phyloP scores from a whole-genome alignment of 129 eudicot genomes.

The Saussurea involucrata region DNA sequence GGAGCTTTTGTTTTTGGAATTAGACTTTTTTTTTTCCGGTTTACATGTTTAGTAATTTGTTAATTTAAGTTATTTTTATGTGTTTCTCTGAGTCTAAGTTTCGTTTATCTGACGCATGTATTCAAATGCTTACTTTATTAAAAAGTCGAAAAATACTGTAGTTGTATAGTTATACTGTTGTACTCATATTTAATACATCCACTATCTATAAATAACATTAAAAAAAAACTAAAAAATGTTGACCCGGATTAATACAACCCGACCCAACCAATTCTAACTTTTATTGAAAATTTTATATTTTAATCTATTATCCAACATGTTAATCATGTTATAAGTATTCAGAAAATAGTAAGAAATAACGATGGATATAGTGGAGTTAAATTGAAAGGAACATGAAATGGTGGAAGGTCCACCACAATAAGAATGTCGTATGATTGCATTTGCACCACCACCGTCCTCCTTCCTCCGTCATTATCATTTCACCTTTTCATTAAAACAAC shows the following conservation, averaged over 20 bases:
- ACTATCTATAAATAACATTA: too few relatives aligned
- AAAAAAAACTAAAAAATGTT: too few relatives aligned
- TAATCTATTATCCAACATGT: neutral
- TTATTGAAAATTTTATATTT: neutral
- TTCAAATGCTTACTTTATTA: neutral
- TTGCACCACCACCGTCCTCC: constrained; percentile 24
- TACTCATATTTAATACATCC: too few relatives aligned
- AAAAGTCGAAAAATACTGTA: too few relatives aligned
- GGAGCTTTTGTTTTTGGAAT: neutral
- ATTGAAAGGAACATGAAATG: constrained; percentile 29
- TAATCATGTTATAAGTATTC: neutral
- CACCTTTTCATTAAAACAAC: neutral
- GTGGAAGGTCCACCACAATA: constrained; percentile 33
- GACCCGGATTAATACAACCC: neutral
- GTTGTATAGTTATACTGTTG: neutral
- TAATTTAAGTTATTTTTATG: neutral
- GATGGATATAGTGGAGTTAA: constrained; percentile 12
- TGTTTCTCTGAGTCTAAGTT: neutral
- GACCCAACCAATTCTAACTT: neutral
- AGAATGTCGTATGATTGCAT: constrained; percentile 29
- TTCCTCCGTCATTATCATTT: constrained; percentile 8
- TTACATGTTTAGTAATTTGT: neutral
- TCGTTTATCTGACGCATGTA: neutral
- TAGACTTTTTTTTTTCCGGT: neutral
- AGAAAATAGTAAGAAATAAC: neutral